These are phyloP conservation scores for Urostyla sp. DNA, from an alignment of 73 alveolate genomes.

Conservation along the genomic window DNA sequence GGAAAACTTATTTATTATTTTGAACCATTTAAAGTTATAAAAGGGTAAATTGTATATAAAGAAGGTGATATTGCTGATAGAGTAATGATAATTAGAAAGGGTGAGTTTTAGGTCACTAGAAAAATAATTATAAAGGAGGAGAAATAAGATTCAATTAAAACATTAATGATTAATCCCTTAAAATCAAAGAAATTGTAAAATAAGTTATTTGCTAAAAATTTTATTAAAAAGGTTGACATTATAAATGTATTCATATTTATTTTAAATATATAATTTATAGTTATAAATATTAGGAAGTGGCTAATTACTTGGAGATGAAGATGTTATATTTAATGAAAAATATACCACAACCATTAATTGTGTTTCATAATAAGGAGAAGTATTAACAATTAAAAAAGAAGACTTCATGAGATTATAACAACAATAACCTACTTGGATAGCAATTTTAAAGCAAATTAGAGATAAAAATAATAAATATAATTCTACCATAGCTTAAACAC, in stretches of 20 bases:
- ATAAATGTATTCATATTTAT: constrained; percentile 10
- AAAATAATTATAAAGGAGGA: constrained; percentile 7
- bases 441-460: constrained; percentile 6
- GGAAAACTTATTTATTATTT: constrained; percentile 55
- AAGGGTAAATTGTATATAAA: constrained; percentile 36
- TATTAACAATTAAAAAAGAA: constrained; percentile 18
- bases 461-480: constrained; percentile 23
- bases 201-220: constrained; percentile 22
- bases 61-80: constrained; percentile 57
- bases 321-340: background rate
- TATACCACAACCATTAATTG: constrained; percentile 37
- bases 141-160: constrained; percentile 14
- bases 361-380: constrained; percentile 13
- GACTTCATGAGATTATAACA: constrained; percentile 18
- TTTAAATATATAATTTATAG: background rate
- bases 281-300: constrained; percentile 19
- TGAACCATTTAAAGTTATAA: background rate
- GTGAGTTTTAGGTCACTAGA: constrained; percentile 54
- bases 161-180: constrained; percentile 15
- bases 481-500: background rate
- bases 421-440: constrained; percentile 39
- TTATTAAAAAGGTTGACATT: background rate
- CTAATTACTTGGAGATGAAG: constrained; percentile 47
- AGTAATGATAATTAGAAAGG: constrained; percentile 56
- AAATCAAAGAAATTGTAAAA: constrained; percentile 27